Evolutionary conservation across 2,329 filamentous ascomycete species (phyloP), one percentile per base, ranked within the genome.

Genomic region (Penicillium sp.): DNA sequence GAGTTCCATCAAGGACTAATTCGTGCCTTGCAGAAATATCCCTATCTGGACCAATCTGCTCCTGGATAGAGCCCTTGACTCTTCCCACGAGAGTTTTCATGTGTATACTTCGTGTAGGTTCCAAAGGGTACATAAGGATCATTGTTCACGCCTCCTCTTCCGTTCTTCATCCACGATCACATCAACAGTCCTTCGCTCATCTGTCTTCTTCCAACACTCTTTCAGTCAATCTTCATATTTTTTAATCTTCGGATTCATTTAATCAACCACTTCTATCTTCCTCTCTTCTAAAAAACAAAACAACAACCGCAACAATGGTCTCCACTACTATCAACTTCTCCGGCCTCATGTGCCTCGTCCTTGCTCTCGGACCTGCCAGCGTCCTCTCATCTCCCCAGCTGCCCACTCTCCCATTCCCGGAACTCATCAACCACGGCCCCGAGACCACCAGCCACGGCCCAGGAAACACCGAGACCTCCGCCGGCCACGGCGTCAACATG

Each of bases 311-410:
- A 53, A 65, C 25, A 53, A 72, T 68, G 67, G 50, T 58, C 55
- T 61, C 63, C 52, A 62, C 61, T 49, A 55, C 60, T 46, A 65
- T 66, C 58, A 65, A 48, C 46, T 40, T 67, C 56, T 67, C 68
- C 9, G 62, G 67, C 50, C 61, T 70, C 40, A 36, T 73, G 54
- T 71, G 66, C 63, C 66, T 73, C 2, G 41, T 69, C 25, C 61
- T 72, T 31, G 60, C 67, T 41, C 58, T 67, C 30, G 63, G 62
- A 40, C 69, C 69, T 33, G 55, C 64, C 19, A 56, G 63, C 2
- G 67, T 69, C 16, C 58, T 73, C 25, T 58, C 69, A n/a, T 64
- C 59, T n/a, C 69, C 69, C 14, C 58, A 67, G 48, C 44, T 64
- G 51, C 67, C 53, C 9, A 33, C 17, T 25, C 5, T 35, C 19